Evolutionary conservation across 2,329 filamentous ascomycete species (phyloP).

Genomic region (Neopestalotiopsis sp.): DNA sequence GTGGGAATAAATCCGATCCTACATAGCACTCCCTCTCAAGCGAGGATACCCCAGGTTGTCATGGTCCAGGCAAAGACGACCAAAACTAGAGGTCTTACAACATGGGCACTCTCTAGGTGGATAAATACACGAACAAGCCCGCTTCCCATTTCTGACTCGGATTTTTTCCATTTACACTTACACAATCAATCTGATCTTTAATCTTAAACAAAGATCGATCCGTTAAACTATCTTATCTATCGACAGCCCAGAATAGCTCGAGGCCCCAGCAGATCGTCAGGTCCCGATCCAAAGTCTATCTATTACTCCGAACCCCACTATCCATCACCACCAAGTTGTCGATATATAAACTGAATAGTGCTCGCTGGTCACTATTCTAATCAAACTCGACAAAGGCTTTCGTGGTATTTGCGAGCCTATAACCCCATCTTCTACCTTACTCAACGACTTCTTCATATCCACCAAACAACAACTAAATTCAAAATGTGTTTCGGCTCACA

Average conservation of each 20-base stretch:
- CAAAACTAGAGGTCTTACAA: neutral
- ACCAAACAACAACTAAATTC: too few species aligned
- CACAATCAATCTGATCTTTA: neutral
- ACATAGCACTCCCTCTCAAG: neutral
- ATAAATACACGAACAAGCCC: neutral
- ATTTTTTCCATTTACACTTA: neutral
- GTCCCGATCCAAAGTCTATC: conserved; percentile 4
- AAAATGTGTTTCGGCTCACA: conserved; percentile 57
- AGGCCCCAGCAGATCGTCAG: neutral
- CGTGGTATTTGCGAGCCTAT: conserved; percentile 20
- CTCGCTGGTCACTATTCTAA: neutral
- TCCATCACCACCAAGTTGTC: neutral
- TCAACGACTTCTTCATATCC: conserved; percentile 11
- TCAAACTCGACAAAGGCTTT: neutral
- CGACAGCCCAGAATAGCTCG: neutral
- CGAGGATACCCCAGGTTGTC: conserved; percentile 9
- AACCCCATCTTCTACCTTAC: neutral
- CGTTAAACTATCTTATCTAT: neutral
- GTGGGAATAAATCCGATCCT: neutral
- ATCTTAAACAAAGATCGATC: neutral
- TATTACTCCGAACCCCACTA: neutral
- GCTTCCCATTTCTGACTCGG: neutral
- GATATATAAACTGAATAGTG: neutral
- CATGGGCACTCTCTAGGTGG: neutral
- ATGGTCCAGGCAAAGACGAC: neutral